These are phyloP conservation scores for Tanacetum coccineum DNA, from an alignment of 129 eudicot genomes.

Conservation along the genomic window DNA sequence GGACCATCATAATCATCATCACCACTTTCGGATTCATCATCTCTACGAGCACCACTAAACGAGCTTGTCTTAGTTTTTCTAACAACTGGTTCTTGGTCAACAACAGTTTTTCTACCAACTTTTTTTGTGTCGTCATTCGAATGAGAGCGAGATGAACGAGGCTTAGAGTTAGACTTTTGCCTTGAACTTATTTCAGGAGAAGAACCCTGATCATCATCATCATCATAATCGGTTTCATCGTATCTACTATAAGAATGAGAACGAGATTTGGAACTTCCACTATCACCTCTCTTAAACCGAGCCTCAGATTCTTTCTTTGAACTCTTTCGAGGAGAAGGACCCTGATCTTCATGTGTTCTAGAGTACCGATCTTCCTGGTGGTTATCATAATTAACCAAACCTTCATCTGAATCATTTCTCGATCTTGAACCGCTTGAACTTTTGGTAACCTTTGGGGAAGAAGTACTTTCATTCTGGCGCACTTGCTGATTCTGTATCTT, in stretches of 20 bases:
- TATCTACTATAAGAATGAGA: too few species aligned
- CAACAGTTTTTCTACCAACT: conserved; percentile 23
- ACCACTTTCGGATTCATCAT: conserved; percentile 46
- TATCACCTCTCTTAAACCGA: conserved; percentile 14
- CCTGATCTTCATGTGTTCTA: conserved; percentile 23
- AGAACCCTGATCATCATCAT: too few species aligned
- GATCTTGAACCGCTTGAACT: conserved; percentile 32
- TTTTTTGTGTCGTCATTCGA: conserved; percentile 33
- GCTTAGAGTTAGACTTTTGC: background rate
- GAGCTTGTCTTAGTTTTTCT: conserved; percentile 26
- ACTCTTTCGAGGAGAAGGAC: conserved; percentile 24
- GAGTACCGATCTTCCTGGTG: conserved; percentile 23
- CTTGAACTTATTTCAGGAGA: too few species aligned
- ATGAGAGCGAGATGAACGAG: conserved; percentile 32
- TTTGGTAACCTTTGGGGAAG: conserved; percentile 23
- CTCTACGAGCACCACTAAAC: conserved; percentile 20
- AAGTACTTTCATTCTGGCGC: conserved; percentile 16
- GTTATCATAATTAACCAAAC: conserved; percentile 9
- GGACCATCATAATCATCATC: conserved; percentile 42
- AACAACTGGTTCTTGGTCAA: conserved; percentile 24
- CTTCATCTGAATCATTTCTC: conserved; percentile 39
- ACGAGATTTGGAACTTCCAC: conserved; percentile 20
- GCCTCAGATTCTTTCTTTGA: conserved; percentile 12
- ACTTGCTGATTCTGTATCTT: conserved; percentile 30
- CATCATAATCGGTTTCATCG: too few species aligned